Evolutionary conservation across 805 yeast genomes (phyloP), one percentile per base, ranked within the genome.

Genomic region (Yamadazyma philogaea): DNA sequence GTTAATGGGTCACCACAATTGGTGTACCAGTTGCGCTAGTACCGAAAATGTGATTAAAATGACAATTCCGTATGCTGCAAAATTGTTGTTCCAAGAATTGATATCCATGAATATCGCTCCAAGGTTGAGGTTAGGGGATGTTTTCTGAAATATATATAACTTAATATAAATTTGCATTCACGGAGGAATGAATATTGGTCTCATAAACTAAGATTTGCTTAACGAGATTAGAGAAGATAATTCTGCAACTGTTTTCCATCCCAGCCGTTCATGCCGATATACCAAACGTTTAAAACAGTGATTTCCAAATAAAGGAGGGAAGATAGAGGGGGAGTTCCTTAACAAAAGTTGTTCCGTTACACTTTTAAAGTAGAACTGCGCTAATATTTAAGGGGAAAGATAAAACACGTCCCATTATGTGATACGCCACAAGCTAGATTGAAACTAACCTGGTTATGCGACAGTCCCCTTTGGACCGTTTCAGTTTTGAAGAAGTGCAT

Each of bases 21-120:
- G 98, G 98, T 93, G 99, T 70, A 84, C 95, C n/a, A 78, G 93
- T 12, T 93, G 99, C 75, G 85, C 85, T 70, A 82, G 87, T 49
- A 80, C 91, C 20, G 97, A 91, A 61, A 66, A 81, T 44, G 82
- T 91, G 39, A 82, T 88, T 49, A 86, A 84, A 59, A 90, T 93
- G 96, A 90, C 96, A 7, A 90, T 93, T 59, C 99, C 99, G 5
- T 93, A 93, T 58, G 99, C 99, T n/a, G 99, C 99, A 37, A 93
- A 93, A 66, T 72, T 93, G 56, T 71, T 93, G 55, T 93, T 93
- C 87, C 99, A 93, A 72, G 99, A 93, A 64, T 76, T 93, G 54
- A 74, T 93, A 60, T 87, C 97, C n/a, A 93, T 93, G 99, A 93
- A 93, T 64, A 93, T 93, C 61, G 98, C 99, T 3, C 99, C 99